Conservation (phyloP, 306 rosid species). For the Quercus cerris region DNA sequence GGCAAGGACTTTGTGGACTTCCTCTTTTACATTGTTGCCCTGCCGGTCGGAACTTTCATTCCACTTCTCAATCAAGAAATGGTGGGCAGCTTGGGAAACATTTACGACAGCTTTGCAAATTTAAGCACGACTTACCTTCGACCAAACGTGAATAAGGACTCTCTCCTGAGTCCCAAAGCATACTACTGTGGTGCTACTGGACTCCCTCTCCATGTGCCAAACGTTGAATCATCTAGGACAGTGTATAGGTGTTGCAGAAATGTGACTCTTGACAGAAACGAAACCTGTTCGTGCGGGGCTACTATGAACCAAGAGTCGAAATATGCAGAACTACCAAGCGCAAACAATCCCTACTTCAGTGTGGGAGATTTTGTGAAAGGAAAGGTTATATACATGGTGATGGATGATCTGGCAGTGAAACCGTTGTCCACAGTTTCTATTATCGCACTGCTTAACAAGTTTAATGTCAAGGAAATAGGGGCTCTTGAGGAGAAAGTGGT, state of each 20-base stretch:
- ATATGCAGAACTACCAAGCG: not conserved
- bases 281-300: not conserved
- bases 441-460: constrained; percentile 1
- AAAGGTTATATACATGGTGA: constrained; percentile 28
- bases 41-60: constrained; percentile 13
- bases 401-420: constrained; percentile 31
- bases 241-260: not conserved
- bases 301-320: not conserved
- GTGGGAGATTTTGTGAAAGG: constrained; percentile 28
- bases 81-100: constrained; percentile 7
- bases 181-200: not conserved
- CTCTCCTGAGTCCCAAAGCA: not conserved
- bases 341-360: not conserved
- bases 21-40: constrained; percentile 8
- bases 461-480: constrained; percentile 14
- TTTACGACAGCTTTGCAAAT: constrained; percentile 17
- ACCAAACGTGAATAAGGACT: not conserved
- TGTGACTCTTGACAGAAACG: too few species aligned
- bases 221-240: not conserved
- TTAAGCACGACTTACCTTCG: not conserved
- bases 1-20: constrained; percentile 14
- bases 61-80: not conserved
- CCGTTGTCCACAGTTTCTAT: constrained; percentile 22
- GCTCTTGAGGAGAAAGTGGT: constrained; percentile 23
- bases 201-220: not conserved